These are phyloP conservation scores for Dothideomycetidae sp. DNA, from an alignment of 2,329 filamentous ascomycete species.

Conservation along the genomic window DNA sequence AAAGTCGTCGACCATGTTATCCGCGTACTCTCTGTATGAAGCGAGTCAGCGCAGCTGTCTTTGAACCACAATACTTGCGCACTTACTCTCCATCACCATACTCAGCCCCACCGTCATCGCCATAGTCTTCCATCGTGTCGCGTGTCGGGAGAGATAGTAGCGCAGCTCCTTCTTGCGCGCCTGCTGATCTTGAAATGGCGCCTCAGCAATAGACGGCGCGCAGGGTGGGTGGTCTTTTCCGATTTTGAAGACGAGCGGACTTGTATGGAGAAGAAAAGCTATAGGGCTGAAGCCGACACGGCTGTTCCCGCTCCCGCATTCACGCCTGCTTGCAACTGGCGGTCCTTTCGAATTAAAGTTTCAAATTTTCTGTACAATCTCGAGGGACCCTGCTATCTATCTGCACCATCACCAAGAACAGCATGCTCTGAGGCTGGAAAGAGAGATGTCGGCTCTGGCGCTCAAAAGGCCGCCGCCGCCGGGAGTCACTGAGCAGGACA, in stretches of 20 bases:
- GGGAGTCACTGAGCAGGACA: background rate
- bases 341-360: slow-evolving; percentile 2
- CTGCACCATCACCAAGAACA: too few relatives aligned
- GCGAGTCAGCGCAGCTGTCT: background rate
- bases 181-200: background rate
- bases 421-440: background rate
- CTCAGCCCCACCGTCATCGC: slow-evolving; percentile 14
- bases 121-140: slow-evolving; percentile 22
- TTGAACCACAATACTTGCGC: too few relatives aligned
- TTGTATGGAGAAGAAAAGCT: background rate
- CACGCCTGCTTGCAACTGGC: background rate
- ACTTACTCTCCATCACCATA: slow-evolving; percentile 15
- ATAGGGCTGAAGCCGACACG: slow-evolving; percentile 7
- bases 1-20: slow-evolving; percentile 23
- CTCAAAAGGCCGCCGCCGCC: background rate
- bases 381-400: background rate
- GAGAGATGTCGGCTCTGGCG: background rate
- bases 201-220: too few relatives aligned
- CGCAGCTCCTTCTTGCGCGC: too few relatives aligned
- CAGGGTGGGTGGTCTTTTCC: too few relatives aligned
- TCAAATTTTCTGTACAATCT: background rate
- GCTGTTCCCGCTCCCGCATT: slow-evolving; percentile 1
- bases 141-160: too few relatives aligned
- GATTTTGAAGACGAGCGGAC: too few relatives aligned
- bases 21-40: slow-evolving; percentile 20